These are phyloP conservation scores for Pseudopithomyces chartarum DNA, from an alignment of 2,329 filamentous ascomycete genomes.

Conservation along the genomic window DNA sequence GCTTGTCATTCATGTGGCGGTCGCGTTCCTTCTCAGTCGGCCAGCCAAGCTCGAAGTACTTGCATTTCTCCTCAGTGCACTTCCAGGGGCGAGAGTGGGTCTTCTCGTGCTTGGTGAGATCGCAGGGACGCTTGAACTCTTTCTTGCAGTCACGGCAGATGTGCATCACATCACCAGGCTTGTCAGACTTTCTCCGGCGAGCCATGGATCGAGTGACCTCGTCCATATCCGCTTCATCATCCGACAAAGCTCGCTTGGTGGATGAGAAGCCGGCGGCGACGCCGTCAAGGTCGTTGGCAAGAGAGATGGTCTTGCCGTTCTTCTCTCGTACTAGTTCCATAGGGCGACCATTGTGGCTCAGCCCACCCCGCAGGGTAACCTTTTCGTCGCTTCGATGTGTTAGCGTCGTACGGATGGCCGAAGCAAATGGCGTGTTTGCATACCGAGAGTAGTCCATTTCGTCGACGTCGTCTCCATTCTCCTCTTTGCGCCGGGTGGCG, in stretches of 20 bases:
- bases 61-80: conserved; percentile 81
- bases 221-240: conserved; percentile 78
- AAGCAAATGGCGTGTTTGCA: conserved; percentile 31
- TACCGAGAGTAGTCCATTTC: conserved; percentile 58
- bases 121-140: conserved; percentile 95
- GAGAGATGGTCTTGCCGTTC: conserved; percentile 78
- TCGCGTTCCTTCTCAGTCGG: conserved; percentile 98
- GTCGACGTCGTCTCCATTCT: conserved; percentile 58
- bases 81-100: conserved; percentile 97
- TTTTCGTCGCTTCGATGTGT: conserved; percentile 64
- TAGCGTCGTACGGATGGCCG: conserved; percentile 21
- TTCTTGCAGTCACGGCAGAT: conserved; percentile 81
- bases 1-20: conserved; percentile 95
- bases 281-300: conserved; percentile 63
- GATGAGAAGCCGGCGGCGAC: conserved; percentile 58
- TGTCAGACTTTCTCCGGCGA: conserved; percentile 89
- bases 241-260: conserved; percentile 59
- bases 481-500: conserved; percentile 70
- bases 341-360: conserved; percentile 79
- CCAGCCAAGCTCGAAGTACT: conserved; percentile 89
- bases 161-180: conserved; percentile 81
- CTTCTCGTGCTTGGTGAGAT: conserved; percentile 97
- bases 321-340: conserved; percentile 83
- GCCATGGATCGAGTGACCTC: conserved; percentile 92
- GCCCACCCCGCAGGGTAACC: conserved; percentile 79